These are phyloP conservation scores for Bathelium albidoporum DNA, from an alignment of 495 filamentous ascomycete genomes.

Conservation along the genomic window DNA sequence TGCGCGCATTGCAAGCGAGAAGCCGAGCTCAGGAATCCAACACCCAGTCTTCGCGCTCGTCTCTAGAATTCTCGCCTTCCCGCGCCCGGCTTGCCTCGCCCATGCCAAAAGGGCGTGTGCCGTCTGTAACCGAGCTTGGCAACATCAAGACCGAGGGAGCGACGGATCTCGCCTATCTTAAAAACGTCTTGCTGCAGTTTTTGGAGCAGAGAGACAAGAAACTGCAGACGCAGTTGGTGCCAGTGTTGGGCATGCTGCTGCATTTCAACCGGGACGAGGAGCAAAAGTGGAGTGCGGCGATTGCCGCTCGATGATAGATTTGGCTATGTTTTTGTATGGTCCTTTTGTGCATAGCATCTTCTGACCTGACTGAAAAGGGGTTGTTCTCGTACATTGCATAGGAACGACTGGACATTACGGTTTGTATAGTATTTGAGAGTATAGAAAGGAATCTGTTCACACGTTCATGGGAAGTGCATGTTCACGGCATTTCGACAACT, in stretches of 20 bases:
- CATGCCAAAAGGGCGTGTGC: constrained; percentile 28
- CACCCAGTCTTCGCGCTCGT: constrained; percentile 50
- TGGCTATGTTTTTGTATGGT: neutral
- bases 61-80: constrained; percentile 31
- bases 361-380: neutral
- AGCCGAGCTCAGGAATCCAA: constrained; percentile 32
- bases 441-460: neutral
- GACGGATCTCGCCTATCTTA: constrained; percentile 79
- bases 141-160: constrained; percentile 17
- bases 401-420: neutral
- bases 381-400: neutral
- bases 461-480: neutral
- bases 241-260: constrained; percentile 80
- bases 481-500: neutral
- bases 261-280: constrained; percentile 87
- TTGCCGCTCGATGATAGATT: constrained; percentile 41
- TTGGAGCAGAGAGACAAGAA: constrained; percentile 89
- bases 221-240: constrained; percentile 80
- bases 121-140: constrained; percentile 32
- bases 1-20: constrained; percentile 33
- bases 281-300: constrained; percentile 80
- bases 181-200: constrained; percentile 91
- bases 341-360: neutral
- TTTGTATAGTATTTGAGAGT: neutral
- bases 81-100: constrained; percentile 47